Evolutionary conservation across 306 rosid species (phyloP), one percentile per base, ranked within the genome.

Genomic region (Corylus avellana): DNA sequence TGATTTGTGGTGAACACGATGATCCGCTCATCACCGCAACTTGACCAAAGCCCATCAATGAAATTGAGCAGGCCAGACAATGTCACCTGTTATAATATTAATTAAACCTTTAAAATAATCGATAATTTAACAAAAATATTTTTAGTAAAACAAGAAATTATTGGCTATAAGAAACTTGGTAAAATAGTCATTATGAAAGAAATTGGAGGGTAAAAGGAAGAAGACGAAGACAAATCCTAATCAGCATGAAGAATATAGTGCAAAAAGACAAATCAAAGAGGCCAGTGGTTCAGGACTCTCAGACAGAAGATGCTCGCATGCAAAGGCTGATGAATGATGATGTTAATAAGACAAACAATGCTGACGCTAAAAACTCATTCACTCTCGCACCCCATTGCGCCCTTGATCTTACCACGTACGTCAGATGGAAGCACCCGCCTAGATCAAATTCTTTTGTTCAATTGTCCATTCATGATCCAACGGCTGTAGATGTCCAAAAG

Each of bases 1-100:
- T 79, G 87, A 61, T 88, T 88, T 37, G 91, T 85, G 11, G 89
- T 88, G 82, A 85, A 85, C 53, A 88, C 75, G 39, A 88, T 85
- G 22, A 88, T 85, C 61, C 91, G 73, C 85, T 83, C 87, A 8
- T 88, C 89, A 0, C 91, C 91, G 47, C 89, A 88, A 69, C 87
- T 78, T 54, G 89, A 88, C 86, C 87, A 88, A 25, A 88, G 32
- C 16, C 87, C 89, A 7, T 88, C 89, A 7, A 85, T 64, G 84
- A 85, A 88, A 76, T 88, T 88, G 8, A 88, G 76, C 73, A 88
- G 8, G 3, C 91, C 91, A 10, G 86, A 88, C 2, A 88, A 70
- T 13, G 91, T 85, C 74, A 88, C 86, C 86, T 49, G 14, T 42
- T 42, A 42, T 1, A 42, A 42, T 42, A 42, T 42, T 42, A 42